Base-by-base conservation (phyloP, 2,329 filamentous ascomycete genomes). In the Neoarthrinium moseri region DNA sequence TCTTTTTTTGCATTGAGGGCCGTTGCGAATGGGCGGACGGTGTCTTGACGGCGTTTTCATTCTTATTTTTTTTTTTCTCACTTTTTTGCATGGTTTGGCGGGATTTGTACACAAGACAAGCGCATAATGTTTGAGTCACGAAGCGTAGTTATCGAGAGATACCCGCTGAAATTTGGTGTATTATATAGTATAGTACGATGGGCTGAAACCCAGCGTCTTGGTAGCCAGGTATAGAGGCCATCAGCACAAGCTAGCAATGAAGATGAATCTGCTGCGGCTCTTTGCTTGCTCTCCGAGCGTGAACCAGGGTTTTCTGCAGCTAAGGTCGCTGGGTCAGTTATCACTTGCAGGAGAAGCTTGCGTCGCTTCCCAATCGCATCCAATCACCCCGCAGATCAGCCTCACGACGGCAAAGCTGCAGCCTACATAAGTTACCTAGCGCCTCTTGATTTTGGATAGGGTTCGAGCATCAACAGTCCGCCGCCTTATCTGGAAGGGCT, bases 51-150 rank as follows among this genome's bases (percentile, higher is more conserved):
- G 39, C 39, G 29, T 43, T 43, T 33, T 23, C 26, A 29, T 29
- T 29, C n/a, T 29, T 29, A 8, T 8, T 29, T 29, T n/a, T 29
- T 29, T 29, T 29, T 29, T 29, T 29, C n/a, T 29, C 8, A n/a
- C n/a, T 29, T 33, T 32, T 20, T 26, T 17, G 41, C 41, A 44
- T 36, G 41, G 20, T 17, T 18, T 20, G 41, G 41, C 17, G 20
- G 30, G 30, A 13, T 35, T n/a, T 33, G 32, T 44, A 44, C 32
- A 26, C 41, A 23, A 22, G n/a, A 30, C 11, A 44, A 44, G 22
- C 41, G 27, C 17, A 36, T 44, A 44, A 34, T 44, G 30, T 34
- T 44, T 26, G 29, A 35, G 20, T 27, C 18, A 39, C 10, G 21
- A 44, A 18, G 22, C 20, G 32, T 15, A 24, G 20, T 23, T 21